Evolutionary conservation across 371 early-diverging fungal species (phyloP).

Genomic region (Mortierella polycephala): DNA sequence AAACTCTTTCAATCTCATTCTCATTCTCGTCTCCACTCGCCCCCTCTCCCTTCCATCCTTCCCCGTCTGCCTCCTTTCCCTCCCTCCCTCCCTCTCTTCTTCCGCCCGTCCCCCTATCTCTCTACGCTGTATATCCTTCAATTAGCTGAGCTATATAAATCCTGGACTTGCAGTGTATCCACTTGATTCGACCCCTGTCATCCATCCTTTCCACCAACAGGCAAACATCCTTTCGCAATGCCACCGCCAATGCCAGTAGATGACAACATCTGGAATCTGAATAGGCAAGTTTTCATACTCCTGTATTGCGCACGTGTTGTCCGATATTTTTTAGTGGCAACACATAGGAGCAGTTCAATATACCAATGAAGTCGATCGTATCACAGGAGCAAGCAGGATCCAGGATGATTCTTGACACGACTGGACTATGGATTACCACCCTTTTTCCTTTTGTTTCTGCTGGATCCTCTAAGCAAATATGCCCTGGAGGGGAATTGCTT

Average conservation of each 20-base stretch:
- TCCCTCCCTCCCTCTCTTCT: neutral
- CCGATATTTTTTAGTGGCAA: neutral
- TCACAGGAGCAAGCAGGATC: too few relatives aligned
- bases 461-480: too few relatives aligned
- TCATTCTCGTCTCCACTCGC: neutral
- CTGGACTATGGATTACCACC: too few relatives aligned
- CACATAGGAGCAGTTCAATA: neutral
- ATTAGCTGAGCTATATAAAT: too few relatives aligned
- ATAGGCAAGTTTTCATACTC: constrained; percentile 22
- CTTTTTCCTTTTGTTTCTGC: too few relatives aligned
- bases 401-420: too few relatives aligned
- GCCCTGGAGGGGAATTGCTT: too few relatives aligned
- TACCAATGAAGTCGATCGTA: neutral
- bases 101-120: neutral
- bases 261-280: constrained; percentile 55
- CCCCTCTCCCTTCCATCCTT: neutral
- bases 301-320: neutral
- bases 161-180: too few relatives aligned
- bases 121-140: neutral
- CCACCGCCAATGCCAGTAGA: constrained; percentile 53
- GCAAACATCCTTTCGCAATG: constrained; percentile 12
- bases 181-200: too few relatives aligned
- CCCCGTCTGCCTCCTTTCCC: neutral
- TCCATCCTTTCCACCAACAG: neutral
- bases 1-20: neutral